phyloP scores from a whole-genome alignment of 345 rosid species.

The Euphorbia peplus region DNA sequence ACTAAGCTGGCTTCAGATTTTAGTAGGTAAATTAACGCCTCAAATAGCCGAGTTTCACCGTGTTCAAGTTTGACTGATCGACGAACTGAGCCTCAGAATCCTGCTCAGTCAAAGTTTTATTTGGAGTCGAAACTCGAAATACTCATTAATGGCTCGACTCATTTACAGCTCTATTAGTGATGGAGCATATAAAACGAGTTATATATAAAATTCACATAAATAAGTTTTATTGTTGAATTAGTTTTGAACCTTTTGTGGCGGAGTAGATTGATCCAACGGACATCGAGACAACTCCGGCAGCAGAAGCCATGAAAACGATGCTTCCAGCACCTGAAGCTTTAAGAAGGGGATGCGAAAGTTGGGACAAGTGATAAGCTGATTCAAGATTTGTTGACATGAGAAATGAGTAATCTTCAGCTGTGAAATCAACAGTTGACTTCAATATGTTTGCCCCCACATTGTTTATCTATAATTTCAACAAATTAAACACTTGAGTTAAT shows the following conservation, averaged over 20 bases:
- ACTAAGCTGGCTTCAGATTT: too few species aligned
- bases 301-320: constrained; percentile 22
- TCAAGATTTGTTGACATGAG: constrained; percentile 9
- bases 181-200: too few species aligned
- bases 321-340: constrained; percentile 18
- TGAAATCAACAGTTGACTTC: constrained; percentile 6
- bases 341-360: constrained; percentile 23
- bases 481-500: not conserved
- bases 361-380: constrained; percentile 18
- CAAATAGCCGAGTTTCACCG: too few species aligned
- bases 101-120: too few species aligned
- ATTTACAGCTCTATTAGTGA: too few species aligned
- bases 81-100: too few species aligned
- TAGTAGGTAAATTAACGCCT: too few species aligned
- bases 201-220: too few species aligned
- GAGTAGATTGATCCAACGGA: not conserved
- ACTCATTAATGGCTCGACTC: too few species aligned
- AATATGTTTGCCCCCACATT: not conserved
- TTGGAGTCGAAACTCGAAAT: too few species aligned
- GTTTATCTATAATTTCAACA: constrained; percentile 17
- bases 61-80: too few species aligned
- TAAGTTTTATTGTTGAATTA: too few species aligned
- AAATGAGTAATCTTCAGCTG: constrained; percentile 7
- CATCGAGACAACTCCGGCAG: constrained; percentile 1
- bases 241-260: constrained; percentile 18